These are phyloP conservation scores for Penicillium arizonense DNA, from an alignment of 495 filamentous ascomycete species.

Conservation along the genomic window DNA sequence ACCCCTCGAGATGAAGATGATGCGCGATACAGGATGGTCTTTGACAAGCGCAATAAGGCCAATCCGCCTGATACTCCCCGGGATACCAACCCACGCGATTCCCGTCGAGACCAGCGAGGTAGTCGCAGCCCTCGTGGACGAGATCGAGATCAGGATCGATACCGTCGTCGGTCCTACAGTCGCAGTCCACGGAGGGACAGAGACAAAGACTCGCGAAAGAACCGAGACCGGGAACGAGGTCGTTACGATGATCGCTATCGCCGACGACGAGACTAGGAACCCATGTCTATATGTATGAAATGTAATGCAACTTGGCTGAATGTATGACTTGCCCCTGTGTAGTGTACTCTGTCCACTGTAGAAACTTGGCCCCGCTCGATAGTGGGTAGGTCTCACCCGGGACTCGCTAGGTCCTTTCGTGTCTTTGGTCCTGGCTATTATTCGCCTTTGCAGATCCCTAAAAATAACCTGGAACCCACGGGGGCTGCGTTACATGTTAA, in stretches of 20 bases:
- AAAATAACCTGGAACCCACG: conserved; percentile 21
- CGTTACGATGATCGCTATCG: conserved; percentile 31
- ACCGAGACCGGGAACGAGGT: conserved; percentile 27
- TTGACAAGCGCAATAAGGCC: conserved; percentile 54
- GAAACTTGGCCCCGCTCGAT: conserved; percentile 5
- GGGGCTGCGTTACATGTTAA: conserved; percentile 8
- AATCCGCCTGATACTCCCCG: conserved; percentile 3
- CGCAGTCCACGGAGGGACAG: conserved; percentile 42
- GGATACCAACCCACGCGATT: conserved; percentile 18
- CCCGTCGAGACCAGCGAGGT: conserved; percentile 24
- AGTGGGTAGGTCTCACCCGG: conserved; percentile 7
- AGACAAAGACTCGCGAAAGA: conserved; percentile 22
- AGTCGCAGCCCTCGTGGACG: conserved; percentile 51
- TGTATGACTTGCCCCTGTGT: not conserved
- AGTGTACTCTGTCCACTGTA: not conserved
- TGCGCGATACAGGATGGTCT: conserved; percentile 74
- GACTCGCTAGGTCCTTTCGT: conserved; percentile 3
- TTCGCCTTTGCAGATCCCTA: conserved; percentile 13
- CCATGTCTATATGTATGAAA: conserved; percentile 1
- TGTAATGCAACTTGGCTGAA: not conserved
- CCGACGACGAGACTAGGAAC: conserved; percentile 16
- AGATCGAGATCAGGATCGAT: conserved; percentile 16
- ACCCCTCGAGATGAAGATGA: conserved; percentile 50
- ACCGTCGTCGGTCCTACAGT: conserved; percentile 45
- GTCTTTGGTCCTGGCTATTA: not conserved